phyloP scores from a whole-genome alignment of 768 basidiomycete genomes.

The Kwoniella sp. region DNA sequence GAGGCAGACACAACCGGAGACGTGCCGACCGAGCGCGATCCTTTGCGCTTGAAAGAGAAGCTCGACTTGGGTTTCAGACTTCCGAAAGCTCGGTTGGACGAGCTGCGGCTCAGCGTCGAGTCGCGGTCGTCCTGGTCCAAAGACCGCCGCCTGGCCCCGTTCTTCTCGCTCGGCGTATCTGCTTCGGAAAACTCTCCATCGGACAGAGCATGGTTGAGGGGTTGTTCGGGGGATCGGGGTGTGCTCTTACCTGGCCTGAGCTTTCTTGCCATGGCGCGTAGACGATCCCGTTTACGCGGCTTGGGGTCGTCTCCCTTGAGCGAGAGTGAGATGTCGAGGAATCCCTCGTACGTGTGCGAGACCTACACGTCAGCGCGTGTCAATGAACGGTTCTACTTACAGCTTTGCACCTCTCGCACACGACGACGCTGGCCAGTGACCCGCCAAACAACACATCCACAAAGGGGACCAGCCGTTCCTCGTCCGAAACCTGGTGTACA shows the following conservation, averaged over 20 bases:
- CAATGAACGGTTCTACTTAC: slow-evolving; percentile 51
- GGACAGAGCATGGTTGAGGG: slow-evolving; percentile 16
- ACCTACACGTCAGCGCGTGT: slow-evolving; percentile 37
- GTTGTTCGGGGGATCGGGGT: slow-evolving; percentile 6
- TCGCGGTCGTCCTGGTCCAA: slow-evolving; percentile 30
- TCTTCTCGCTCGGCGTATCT: slow-evolving; percentile 20
- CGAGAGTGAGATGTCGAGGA: slow-evolving; percentile 85
- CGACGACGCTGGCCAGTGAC: slow-evolving; percentile 79
- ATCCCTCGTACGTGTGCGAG: slow-evolving; percentile 87
- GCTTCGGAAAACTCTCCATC: slow-evolving; percentile 27
- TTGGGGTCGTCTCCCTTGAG: slow-evolving; percentile 73
- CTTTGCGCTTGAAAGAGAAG: slow-evolving; percentile 37
- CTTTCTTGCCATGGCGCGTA: slow-evolving; percentile 69
- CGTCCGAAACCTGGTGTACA: slow-evolving; percentile 45
- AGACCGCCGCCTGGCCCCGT: slow-evolving; percentile 13
- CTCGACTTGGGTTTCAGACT: slow-evolving; percentile 32
- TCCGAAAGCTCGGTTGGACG: slow-evolving; percentile 20
- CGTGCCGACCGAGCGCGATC: neutral
- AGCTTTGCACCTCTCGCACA: slow-evolving; percentile 90
- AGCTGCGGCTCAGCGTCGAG: slow-evolving; percentile 10
- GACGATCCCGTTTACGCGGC: slow-evolving; percentile 68
- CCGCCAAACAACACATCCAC: slow-evolving; percentile 90
- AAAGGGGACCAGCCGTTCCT: slow-evolving; percentile 63
- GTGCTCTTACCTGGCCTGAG: slow-evolving; percentile 50
- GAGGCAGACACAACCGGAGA: neutral